phyloP scores from a whole-genome alignment of 495 filamentous ascomycete genomes.

The Trichodelitschia bisporula region DNA sequence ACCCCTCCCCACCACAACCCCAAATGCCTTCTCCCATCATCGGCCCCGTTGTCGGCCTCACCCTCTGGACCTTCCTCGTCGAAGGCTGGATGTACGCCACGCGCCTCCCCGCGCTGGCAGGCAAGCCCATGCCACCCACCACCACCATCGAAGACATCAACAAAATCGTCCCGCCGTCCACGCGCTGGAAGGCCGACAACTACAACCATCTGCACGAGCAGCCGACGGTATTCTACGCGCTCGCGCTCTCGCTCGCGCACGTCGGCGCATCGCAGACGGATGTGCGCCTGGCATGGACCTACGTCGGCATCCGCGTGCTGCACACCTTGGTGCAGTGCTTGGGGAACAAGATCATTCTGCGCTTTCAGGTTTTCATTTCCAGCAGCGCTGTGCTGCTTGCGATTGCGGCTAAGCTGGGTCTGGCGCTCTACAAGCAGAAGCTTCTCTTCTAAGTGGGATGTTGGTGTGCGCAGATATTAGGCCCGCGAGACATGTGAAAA shows the following conservation, averaged over 20 bases:
- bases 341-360: conserved; percentile 9
- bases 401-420: too few species aligned
- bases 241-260: conserved; percentile 5
- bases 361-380: conserved; percentile 7
- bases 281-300: conserved; percentile 9
- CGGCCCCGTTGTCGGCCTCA: conserved; percentile 7
- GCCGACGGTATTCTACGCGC: conserved; percentile 12
- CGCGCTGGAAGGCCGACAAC: conserved; percentile 11
- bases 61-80: conserved; percentile 11
- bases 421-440: too few species aligned
- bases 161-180: conserved; percentile 5
- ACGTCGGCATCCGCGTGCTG: conserved; percentile 9
- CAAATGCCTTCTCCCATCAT: conserved; percentile 1
- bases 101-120: conserved; percentile 7
- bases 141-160: conserved; percentile 2
- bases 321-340: conserved; percentile 9
- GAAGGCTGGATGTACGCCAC: conserved; percentile 12
- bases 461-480: too few species aligned
- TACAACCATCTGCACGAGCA: conserved; percentile 12
- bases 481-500: too few species aligned
- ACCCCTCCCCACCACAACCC: too few species aligned
- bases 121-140: neutral
- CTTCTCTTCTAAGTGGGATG: too few species aligned
- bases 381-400: conserved; percentile 6
- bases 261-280: conserved; percentile 3